Evolutionary conservation across 1,284 basidiomycete genomes (phyloP).

Genomic region (Cutaneotrichosporon spelunceum): DNA sequence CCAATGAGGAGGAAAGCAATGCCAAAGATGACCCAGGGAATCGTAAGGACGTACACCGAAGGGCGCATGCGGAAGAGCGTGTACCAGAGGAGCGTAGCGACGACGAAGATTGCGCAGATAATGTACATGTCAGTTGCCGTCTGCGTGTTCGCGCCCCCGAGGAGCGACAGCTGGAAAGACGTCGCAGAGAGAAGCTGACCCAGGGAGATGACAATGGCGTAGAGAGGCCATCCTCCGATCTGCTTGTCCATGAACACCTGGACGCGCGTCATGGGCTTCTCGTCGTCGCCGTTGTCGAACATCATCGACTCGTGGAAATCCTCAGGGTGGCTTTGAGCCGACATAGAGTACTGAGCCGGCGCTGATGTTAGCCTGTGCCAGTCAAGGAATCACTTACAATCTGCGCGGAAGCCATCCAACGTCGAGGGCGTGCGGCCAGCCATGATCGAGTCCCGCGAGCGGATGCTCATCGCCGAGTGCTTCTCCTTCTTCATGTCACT

Average conservation of each 20-base stretch:
- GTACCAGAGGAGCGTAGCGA: slow-evolving; percentile 81
- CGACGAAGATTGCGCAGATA: slow-evolving; percentile 77
- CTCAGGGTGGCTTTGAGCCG: slow-evolving; percentile 45
- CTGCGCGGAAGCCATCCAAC: slow-evolving; percentile 67
- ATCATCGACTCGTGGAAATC: slow-evolving; percentile 55
- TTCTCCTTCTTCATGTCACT: slow-evolving; percentile 82
- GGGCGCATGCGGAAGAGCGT: slow-evolving; percentile 82
- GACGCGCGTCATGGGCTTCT: slow-evolving; percentile 67
- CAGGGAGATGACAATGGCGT: slow-evolving; percentile 78
- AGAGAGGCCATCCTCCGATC: slow-evolving; percentile 78
- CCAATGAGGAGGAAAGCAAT: slow-evolving; percentile 86
- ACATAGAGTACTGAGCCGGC: slow-evolving; percentile 42
- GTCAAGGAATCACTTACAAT: slow-evolving; percentile 57
- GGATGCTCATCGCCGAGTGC: slow-evolving; percentile 46
- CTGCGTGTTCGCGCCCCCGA: slow-evolving; percentile 79
- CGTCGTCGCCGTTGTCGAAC: slow-evolving; percentile 56
- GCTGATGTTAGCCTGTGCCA: slow-evolving; percentile 19
- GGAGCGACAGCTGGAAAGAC: slow-evolving; percentile 89
- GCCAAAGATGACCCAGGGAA: slow-evolving; percentile 85
- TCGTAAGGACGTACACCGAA: slow-evolving; percentile 76
- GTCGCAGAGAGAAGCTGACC: slow-evolving; percentile 68
- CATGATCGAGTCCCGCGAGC: slow-evolving; percentile 68
- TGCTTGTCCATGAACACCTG: slow-evolving; percentile 77
- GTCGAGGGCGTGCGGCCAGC: slow-evolving; percentile 51
- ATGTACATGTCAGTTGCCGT: slow-evolving; percentile 80